Base-by-base conservation (phyloP, 768 basidiomycete species). In the Podaxis sp. region DNA sequence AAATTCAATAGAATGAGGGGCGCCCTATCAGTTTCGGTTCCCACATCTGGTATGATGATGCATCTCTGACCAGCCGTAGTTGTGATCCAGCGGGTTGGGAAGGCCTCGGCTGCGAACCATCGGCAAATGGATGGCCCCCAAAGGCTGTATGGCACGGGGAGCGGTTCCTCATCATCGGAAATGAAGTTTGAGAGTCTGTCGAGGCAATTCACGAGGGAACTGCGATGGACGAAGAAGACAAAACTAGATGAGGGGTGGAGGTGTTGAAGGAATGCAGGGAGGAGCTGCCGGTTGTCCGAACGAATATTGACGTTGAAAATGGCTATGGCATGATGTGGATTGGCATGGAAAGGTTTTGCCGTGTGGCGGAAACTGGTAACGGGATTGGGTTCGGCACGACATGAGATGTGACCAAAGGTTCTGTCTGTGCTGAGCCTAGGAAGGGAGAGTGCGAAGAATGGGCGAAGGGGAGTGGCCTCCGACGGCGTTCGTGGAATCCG, bases 321-420 rank as follows among this genome's bases (percentile, higher is more conserved):
- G 61, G 76, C 63, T 64, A 77, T 71, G 5, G 76, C 64, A 27
- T 76, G 68, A 25, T 70, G 44, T 1, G 65, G 25, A 35, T 62
- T 53, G 65, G 57, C 27, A 66, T 62, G 7, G 73, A 68, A 59
- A 48, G 64, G 35, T 55, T 50, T 56, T 63, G 56, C 58, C 57
- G 44, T 50, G 16, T 53, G 18, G 18, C 35, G 47, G 23, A 50
- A 53, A 13, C 21, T 59, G 46, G 55, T 61, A 6, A 14, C 57
- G 0, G 79, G 78, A 63, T 77, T 79, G 28, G 78, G 79, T 62
- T 82, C 78, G 3, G 72, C 71, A 7, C 78, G 71, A 59, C 76
- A 77, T 16, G 72, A 68, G 5, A 79, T 71, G 11, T 50, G 57
- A 23, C 64, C 58, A 23, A 74, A 62, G 4, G 51, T 55, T 36